A percentile compares a stretch with the other conserved stretches of the same genome.
Evolutionary conservation across 345 rosid genomes (phyloP).

Genomic region (Gossypium stocksii): DNA sequence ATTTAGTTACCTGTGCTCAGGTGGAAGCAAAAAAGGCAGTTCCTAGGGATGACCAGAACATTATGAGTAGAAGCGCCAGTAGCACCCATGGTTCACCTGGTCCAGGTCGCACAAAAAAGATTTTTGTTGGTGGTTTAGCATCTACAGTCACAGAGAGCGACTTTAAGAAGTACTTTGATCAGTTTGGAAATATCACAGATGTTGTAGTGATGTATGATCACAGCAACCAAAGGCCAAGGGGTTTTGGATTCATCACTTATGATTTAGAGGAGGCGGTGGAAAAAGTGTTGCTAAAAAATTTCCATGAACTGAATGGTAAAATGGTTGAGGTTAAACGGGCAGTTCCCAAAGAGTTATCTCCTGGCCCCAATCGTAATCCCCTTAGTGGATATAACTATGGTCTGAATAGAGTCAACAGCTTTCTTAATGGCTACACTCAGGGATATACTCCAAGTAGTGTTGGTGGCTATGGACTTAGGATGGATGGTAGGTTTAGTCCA

Average conservation of each 20-base stretch:
- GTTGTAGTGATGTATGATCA: constrained; percentile 86
- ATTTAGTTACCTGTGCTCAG: constrained; percentile 31
- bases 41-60: constrained; percentile 75
- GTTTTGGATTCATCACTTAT: constrained; percentile 74
- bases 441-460: constrained; percentile 53
- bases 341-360: constrained; percentile 75
- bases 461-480: constrained; percentile 62
- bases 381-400: constrained; percentile 68
- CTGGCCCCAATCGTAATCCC: constrained; percentile 67
- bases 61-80: constrained; percentile 37
- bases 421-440: constrained; percentile 60
- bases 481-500: constrained; percentile 64
- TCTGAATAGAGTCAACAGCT: constrained; percentile 50
- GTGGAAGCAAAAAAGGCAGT: constrained; percentile 83
- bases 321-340: constrained; percentile 78
- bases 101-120: constrained; percentile 65
- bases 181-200: constrained; percentile 69
- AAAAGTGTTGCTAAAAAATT: constrained; percentile 55
- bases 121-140: constrained; percentile 79
- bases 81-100: constrained; percentile 68
- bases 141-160: constrained; percentile 75
- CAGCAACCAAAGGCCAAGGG: constrained; percentile 77
- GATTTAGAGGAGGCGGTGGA: constrained; percentile 79
- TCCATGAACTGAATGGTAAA: constrained; percentile 77
- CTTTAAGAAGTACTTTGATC: constrained; percentile 71